Evolutionary conservation across 1,284 basidiomycete species (phyloP), one percentile per base, ranked within the genome.

Genomic region (Sphaerobolus stellatus): DNA sequence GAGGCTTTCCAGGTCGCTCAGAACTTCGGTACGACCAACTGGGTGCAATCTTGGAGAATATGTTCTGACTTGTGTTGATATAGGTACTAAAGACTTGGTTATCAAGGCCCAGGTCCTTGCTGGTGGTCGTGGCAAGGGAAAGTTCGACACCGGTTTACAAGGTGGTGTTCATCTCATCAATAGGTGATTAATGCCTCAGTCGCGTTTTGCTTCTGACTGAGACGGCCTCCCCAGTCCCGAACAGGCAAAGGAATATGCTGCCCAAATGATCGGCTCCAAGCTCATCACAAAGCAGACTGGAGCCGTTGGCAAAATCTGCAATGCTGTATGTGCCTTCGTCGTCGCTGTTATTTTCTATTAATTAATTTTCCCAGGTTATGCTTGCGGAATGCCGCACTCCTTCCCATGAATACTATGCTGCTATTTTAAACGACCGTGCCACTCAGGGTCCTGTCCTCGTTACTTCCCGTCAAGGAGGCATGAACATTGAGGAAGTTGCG

Each of bases 401-500:
- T 45, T 83, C 86, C 49, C 96, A 99, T 72, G 97, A 99, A 73
- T 99, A 99, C 80, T 99, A 99, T 69, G 90, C 96, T 52, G 97
- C 97, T 29, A 84, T 99, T 46, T 83, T 99, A 58, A 98, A 98
- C 71, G 97, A 99, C 79, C 93, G 97, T 64, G 83, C 83, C 30
- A 79, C 88, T 14, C 89, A 94, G 62, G 86, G 91, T 14, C 92
- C 95, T 48, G 96, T 98, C 25, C 82, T 99, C 54, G 94, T 99
- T 58, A 90, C 90, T 22, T 99, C 97, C 40, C 83, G 83, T 52
- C 94, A 98, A 71, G 93, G 93, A 58, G 93, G 93, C 56, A 96
- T 96, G 92, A 97, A 94, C 78, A 99, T 99, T 68, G 97, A 99
- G 74, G 97, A 99, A 67, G 97, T 99, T 48, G 97, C 97, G n/a